Evolutionary conservation across 2,329 filamentous ascomycete species (phyloP), one percentile per base, ranked within the genome.

Genomic region (Arthrobotrys sinensis): DNA sequence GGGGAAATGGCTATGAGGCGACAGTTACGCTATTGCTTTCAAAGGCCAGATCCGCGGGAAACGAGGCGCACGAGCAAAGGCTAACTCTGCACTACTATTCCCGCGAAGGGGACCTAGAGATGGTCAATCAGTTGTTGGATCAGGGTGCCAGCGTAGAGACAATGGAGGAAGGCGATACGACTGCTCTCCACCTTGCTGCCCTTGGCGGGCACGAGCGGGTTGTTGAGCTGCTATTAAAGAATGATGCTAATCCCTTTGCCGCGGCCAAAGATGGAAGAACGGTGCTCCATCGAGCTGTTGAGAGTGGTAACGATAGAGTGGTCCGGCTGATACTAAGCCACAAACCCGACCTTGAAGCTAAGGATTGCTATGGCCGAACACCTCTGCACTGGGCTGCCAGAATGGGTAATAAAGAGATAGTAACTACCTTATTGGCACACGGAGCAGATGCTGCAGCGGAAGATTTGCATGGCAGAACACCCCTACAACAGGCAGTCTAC

Each of bases 71-170:
- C n/a, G 53, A 21, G 16, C 34, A 46, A 52, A 79, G 76, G 16
- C 81, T 72, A 43, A 80, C 81, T 4, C 60, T 83, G 24, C 80
- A 81, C 36, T 73, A 80, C 43, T 81, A 80, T 66, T 72, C 80
- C 32, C 69, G 79, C 24, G 70, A 76, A 14, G 81, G 81, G n/a
- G 65, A 82, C 65, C 38, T 55, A 40, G 65, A 50, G 14, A 71
- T 79, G 46, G 80, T 82, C n/a, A 69, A 53, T 21, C 46, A 69
- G 12, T 62, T 82, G 10, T 11, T 78, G 28, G 66, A 53, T 36
- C 70, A 66, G 10, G 63, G 71, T 12, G 70, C 79, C 4, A 52
- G 72, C 1, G 76, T 55, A 10, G 64, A 80, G 38, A 16, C 62
- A 10, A 57, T 50, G 14, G 80, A 80, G 28, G 45, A 69, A 16